Evolutionary conservation across 129 eudicot species (phyloP).

Genomic region (Flaveria ramosissima): DNA sequence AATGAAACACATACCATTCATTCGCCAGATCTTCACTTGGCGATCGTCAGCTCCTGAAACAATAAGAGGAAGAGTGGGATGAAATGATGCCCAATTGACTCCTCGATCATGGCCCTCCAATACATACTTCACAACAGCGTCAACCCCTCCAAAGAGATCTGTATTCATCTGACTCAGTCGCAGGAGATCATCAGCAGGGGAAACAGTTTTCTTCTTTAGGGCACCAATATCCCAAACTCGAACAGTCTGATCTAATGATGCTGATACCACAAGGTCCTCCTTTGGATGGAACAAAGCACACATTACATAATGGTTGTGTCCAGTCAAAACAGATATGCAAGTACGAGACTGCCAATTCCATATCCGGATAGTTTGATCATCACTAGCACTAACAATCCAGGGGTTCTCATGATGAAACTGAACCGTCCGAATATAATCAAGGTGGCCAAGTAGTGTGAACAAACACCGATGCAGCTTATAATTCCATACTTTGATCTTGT

Average conservation of each 20-base stretch:
- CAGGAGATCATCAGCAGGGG: constrained; percentile 82
- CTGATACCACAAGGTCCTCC: constrained; percentile 82
- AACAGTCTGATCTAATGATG: constrained; percentile 85
- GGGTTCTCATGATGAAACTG: constrained; percentile 87
- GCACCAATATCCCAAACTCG: constrained; percentile 93
- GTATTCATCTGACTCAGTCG: constrained; percentile 77
- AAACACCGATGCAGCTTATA: constrained; percentile 81
- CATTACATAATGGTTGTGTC: constrained; percentile 91
- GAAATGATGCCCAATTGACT: constrained; percentile 82
- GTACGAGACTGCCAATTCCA: constrained; percentile 95
- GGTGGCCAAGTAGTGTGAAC: constrained; percentile 82
- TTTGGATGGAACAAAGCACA: constrained; percentile 84
- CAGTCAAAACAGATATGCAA: constrained; percentile 79
- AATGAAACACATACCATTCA: constrained; percentile 56
- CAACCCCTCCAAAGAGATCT: constrained; percentile 81
- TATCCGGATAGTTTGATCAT: constrained; percentile 84
- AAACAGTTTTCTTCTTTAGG: constrained; percentile 69
- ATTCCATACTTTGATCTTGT: constrained; percentile 85
- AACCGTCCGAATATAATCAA: constrained; percentile 81
- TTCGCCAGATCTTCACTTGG: constrained; percentile 82
- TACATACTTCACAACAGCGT: constrained; percentile 85
- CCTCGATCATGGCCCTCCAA: constrained; percentile 85
- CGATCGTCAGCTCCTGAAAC: constrained; percentile 90
- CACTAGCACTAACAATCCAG: constrained; percentile 95
- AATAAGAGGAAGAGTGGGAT: constrained; percentile 74